Evolutionary conservation across 164 flowering plant species (phyloP).

Genomic region (Stephania yunnanensis): DNA sequence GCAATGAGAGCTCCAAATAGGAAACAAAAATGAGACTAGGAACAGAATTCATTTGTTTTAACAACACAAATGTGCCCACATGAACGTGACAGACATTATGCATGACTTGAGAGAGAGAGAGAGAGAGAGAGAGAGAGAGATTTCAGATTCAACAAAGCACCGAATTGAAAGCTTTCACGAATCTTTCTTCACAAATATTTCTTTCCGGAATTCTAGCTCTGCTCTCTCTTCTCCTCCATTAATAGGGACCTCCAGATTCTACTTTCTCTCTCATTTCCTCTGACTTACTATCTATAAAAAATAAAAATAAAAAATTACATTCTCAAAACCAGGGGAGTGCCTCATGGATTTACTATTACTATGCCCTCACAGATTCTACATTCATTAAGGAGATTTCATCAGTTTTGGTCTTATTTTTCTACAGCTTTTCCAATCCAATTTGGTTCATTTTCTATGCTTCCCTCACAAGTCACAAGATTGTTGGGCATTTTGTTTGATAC

Average conservation of each 20-base stretch:
- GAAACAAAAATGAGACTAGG: background rate
- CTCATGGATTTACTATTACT: background rate
- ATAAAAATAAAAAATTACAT: background rate
- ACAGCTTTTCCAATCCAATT: background rate
- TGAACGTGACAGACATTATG: background rate
- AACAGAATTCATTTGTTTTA: background rate
- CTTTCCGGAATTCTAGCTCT: too few species aligned
- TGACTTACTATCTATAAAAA: background rate
- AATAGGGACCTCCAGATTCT: conserved; percentile 4
- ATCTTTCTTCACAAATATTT: too few species aligned
- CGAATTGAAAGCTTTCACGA: too few species aligned
- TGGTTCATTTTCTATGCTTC: background rate
- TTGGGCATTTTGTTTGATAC: background rate
- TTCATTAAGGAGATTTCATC: conserved; percentile 5
- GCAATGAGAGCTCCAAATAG: background rate
- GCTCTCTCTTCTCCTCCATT: background rate
- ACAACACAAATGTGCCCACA: background rate
- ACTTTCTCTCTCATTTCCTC: conserved; percentile 9
- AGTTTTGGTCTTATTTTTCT: background rate
- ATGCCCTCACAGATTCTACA: conserved; percentile 10
- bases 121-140: conserved; percentile 13
- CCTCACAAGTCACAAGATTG: background rate
- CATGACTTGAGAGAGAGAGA: background rate
- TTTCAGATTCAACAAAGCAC: too few species aligned
- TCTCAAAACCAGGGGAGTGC: conserved; percentile 7